These are phyloP conservation scores for Alternaria tenuissima DNA, from an alignment of 2,329 filamentous ascomycete species.

Conservation along the genomic window DNA sequence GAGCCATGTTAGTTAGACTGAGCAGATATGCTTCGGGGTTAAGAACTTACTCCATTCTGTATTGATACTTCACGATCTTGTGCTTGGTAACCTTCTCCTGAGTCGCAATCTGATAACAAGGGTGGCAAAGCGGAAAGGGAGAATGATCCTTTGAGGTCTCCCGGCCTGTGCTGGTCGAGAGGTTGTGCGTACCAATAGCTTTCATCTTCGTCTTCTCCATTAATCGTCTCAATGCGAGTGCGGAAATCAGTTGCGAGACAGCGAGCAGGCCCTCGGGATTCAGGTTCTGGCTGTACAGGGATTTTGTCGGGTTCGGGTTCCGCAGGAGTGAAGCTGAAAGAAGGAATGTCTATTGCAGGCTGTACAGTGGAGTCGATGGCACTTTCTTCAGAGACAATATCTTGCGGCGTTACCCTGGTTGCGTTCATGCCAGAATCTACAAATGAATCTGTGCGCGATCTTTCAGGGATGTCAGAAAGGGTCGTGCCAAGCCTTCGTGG, in stretches of 20 bases:
- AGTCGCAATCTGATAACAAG: background rate
- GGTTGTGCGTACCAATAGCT: background rate
- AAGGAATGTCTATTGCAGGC: background rate
- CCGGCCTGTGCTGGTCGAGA: background rate
- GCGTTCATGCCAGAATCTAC: background rate
- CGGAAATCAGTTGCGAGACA: slow-evolving; percentile 1
- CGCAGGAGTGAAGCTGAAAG: background rate
- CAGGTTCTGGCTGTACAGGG: background rate
- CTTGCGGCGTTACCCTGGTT: too few species aligned
- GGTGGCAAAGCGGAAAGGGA: too few species aligned
- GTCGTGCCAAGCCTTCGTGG: slow-evolving; percentile 1
- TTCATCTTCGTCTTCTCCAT: slow-evolving; percentile 8
- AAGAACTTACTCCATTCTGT: background rate
- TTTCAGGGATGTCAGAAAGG: background rate
- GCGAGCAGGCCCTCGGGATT: background rate
- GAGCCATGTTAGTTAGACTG: background rate
- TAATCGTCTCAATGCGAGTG: background rate
- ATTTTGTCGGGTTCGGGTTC: background rate
- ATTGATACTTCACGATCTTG: background rate
- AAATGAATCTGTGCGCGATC: background rate
- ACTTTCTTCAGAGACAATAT: background rate
- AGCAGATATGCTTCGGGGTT: background rate
- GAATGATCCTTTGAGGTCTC: background rate
- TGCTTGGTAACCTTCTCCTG: background rate
- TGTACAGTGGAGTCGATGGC: background rate